Percentiles rank a stretch among this genome's conserved stretches.
Evolutionary conservation across 1,284 basidiomycete genomes (phyloP).

Genomic region (Cutaneotrichosporon dermatis): DNA sequence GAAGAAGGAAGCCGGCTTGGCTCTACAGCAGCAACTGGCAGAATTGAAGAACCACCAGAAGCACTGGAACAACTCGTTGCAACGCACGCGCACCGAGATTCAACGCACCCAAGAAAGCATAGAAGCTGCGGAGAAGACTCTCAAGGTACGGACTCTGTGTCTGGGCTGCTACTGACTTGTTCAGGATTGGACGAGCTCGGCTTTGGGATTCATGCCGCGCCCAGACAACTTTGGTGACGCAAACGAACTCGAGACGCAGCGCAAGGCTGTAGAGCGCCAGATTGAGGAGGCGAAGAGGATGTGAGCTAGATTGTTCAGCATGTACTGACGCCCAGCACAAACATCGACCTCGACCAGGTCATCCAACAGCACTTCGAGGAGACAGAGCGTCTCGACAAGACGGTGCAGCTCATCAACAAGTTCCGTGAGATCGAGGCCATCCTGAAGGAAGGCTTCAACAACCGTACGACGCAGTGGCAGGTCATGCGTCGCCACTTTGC

Average conservation of each 20-base stretch:
- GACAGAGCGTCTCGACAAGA: not conserved
- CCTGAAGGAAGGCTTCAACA: slow-evolving; percentile 28
- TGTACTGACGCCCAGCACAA: slow-evolving; percentile 55
- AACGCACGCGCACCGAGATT: not conserved
- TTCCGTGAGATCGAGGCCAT: slow-evolving; percentile 4
- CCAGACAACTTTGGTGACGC: slow-evolving; percentile 50
- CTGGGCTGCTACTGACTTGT: not conserved
- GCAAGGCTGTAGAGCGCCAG: slow-evolving; percentile 62
- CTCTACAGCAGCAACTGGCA: not conserved
- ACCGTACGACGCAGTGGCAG: slow-evolving; percentile 72
- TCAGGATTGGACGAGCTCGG: slow-evolving; percentile 15
- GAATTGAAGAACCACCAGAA: not conserved
- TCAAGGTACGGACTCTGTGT: not conserved
- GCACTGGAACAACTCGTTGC: not conserved
- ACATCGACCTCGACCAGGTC: slow-evolving; percentile 72
- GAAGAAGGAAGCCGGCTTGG: not conserved
- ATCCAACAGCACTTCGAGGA: slow-evolving; percentile 17
- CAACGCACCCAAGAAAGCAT: not conserved
- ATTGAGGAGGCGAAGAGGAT: slow-evolving; percentile 65
- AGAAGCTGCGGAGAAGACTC: not conserved
- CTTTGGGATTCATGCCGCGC: not conserved
- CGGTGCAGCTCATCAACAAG: not conserved
- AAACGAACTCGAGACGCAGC: slow-evolving; percentile 58
- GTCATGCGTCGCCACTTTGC: slow-evolving; percentile 82
- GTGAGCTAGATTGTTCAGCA: slow-evolving; percentile 46